A percentile compares a stretch with the other conserved stretches of the same genome.
phyloP scores from a whole-genome alignment of 2,329 filamentous ascomycete species.

The Sarocladium kiliense region DNA sequence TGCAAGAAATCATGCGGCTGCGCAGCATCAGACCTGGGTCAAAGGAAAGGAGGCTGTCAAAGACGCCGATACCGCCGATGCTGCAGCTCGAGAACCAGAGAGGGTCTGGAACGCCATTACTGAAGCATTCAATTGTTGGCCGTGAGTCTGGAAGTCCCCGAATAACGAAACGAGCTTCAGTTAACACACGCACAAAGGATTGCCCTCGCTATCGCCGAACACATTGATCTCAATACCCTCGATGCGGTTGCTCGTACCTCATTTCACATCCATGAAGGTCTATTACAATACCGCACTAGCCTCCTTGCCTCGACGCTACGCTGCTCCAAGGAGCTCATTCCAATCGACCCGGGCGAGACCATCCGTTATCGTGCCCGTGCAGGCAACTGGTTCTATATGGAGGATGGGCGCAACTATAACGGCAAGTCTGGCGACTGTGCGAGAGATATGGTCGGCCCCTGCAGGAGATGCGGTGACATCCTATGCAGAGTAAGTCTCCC shows the following conservation, averaged over 20 bases:
- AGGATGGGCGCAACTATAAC: slow-evolving; percentile 46
- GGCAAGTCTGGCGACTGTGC: slow-evolving; percentile 77
- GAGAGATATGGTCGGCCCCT: slow-evolving; percentile 79
- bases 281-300: slow-evolving; percentile 72
- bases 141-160: slow-evolving; percentile 22
- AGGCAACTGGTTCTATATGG: slow-evolving; percentile 55
- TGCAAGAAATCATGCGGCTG: neutral
- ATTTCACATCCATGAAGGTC: slow-evolving; percentile 68
- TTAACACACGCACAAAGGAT: slow-evolving; percentile 49
- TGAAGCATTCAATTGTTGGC: slow-evolving; percentile 30
- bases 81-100: slow-evolving; percentile 11
- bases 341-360: slow-evolving; percentile 49
- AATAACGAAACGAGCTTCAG: neutral
- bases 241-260: slow-evolving; percentile 79
- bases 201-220: slow-evolving; percentile 66
- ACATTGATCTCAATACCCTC: slow-evolving; percentile 82
- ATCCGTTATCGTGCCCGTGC: slow-evolving; percentile 53
- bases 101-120: slow-evolving; percentile 19
- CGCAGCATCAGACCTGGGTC: neutral
- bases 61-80: slow-evolving; percentile 10
- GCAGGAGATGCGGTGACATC: slow-evolving; percentile 68
- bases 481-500: slow-evolving; percentile 69
- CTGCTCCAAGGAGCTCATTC: slow-evolving; percentile 66
- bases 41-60: neutral
- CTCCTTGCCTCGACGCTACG: slow-evolving; percentile 72